Conservation (phyloP, 257 asterid genomes). For the Phtheirospermum japonicum region DNA sequence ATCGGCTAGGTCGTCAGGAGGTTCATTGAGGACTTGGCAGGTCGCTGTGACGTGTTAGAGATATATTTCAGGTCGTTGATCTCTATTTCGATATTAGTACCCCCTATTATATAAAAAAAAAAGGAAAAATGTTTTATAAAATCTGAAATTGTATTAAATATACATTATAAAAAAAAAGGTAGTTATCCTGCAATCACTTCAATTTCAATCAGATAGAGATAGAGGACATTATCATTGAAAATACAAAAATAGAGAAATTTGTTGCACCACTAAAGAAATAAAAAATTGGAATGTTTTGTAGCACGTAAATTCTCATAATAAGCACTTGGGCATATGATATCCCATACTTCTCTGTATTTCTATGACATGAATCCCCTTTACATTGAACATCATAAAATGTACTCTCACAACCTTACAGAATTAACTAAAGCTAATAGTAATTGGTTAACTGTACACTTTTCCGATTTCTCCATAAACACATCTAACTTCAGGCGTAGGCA, state of each 20-base stretch:
- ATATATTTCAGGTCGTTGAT: too few species aligned
- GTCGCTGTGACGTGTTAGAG: too few species aligned
- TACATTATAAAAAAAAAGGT: too few species aligned
- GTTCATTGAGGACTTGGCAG: too few species aligned
- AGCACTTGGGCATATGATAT: neutral
- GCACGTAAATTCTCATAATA: neutral
- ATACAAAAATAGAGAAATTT: neutral
- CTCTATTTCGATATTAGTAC: too few species aligned
- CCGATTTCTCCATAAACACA: neutral
- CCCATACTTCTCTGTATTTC: neutral
- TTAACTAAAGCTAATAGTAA: slow-evolving; percentile 1
- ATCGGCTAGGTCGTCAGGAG: too few species aligned
- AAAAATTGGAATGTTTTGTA: neutral
- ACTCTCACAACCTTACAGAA: neutral
- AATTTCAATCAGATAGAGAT: too few species aligned
- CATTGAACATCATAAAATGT: neutral
- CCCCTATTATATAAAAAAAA: too few species aligned
- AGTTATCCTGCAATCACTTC: too few species aligned
- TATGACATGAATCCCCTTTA: neutral
- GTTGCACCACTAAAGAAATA: neutral
- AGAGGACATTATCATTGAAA: too few species aligned
- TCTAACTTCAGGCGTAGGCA: neutral
- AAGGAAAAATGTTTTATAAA: too few species aligned
- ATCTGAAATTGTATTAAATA: too few species aligned
- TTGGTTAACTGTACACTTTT: neutral